phyloP scores from a whole-genome alignment of 352 stramenopile genomes.

The Pythium periplocum region DNA sequence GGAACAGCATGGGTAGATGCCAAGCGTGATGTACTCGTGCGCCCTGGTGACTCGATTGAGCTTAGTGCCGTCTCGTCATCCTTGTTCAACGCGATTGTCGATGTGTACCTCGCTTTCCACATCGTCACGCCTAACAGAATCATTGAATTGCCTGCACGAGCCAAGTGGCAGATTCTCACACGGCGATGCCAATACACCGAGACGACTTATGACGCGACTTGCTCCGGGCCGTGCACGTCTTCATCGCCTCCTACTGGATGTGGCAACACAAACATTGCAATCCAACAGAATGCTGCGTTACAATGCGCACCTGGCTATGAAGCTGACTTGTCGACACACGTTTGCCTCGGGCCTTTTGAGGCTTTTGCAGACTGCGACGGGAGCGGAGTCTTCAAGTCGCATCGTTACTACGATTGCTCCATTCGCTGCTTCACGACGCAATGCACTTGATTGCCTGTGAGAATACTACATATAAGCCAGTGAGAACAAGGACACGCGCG shows the following conservation, averaged over 20 bases:
- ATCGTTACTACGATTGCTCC: conserved; percentile 59
- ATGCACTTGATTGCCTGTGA: conserved; percentile 23
- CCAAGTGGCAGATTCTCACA: conserved; percentile 60
- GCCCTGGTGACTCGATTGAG: conserved; percentile 42
- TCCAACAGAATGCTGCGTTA: conserved; percentile 29
- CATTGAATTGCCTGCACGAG: conserved; percentile 38
- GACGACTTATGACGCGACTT: conserved; percentile 38
- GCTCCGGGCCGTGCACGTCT: conserved; percentile 33
- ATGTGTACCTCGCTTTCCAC: conserved; percentile 72
- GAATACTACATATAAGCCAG: no score
- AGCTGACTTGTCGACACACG: conserved; percentile 33
- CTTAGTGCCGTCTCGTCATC: conserved; percentile 34
- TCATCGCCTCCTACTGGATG: conserved; percentile 22
- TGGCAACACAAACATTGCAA: conserved; percentile 49
- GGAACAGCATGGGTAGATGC: conserved; percentile 28
- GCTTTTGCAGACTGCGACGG: conserved; percentile 38
- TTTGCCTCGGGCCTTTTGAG: conserved; percentile 53
- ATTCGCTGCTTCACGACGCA: conserved; percentile 47
- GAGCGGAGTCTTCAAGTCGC: conserved; percentile 20
- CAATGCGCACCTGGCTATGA: conserved; percentile 34
- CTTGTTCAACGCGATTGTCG: conserved; percentile 53
- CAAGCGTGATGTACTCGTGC: conserved; percentile 31
- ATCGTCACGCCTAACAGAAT: conserved; percentile 67
- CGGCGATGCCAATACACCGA: conserved; percentile 49
- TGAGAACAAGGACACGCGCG: not conserved